Conservation (phyloP, 768 basidiomycete species). For the Suillus luteus region DNA sequence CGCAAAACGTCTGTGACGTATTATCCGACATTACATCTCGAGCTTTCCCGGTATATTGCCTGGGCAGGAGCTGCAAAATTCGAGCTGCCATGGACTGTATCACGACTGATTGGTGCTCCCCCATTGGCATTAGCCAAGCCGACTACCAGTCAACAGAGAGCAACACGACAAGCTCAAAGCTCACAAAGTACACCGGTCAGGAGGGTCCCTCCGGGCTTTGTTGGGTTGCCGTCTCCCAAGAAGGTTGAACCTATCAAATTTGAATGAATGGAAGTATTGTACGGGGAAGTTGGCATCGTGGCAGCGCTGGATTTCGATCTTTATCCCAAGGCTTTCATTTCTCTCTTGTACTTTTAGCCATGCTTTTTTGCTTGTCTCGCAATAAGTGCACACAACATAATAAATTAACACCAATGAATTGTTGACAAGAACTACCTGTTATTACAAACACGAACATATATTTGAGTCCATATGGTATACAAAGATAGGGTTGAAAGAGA, state of each 20-base stretch:
- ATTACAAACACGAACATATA: conserved; percentile 1
- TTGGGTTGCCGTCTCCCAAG: conserved; percentile 41
- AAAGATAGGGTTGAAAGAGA: conserved; percentile 12
- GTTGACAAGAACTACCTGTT: neutral
- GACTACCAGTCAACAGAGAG: conserved; percentile 13
- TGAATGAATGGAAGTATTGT: conserved; percentile 26
- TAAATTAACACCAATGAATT: conserved; percentile 3
- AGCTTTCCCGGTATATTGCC: conserved; percentile 84
- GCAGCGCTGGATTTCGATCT: neutral
- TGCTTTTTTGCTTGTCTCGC: conserved; percentile 15
- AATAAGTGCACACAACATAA: neutral
- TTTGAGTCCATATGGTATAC: neutral
- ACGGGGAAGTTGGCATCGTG: neutral
- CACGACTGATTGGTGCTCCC: conserved; percentile 77
- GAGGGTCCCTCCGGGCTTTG: conserved; percentile 19
- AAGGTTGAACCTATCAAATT: conserved; percentile 48
- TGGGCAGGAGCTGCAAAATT: conserved; percentile 65
- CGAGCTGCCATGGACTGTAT: conserved; percentile 80
- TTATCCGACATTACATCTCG: conserved; percentile 93
- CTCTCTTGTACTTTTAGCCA: conserved; percentile 12
- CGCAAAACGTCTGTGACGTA: conserved; percentile 94
- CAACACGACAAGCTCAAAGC: conserved; percentile 19
- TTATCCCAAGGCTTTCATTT: neutral
- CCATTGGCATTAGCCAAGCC: conserved; percentile 61
- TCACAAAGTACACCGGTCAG: conserved; percentile 29